Conservation (phyloP, 2,329 filamentous ascomycete genomes). For the Trichophyton simii region DNA sequence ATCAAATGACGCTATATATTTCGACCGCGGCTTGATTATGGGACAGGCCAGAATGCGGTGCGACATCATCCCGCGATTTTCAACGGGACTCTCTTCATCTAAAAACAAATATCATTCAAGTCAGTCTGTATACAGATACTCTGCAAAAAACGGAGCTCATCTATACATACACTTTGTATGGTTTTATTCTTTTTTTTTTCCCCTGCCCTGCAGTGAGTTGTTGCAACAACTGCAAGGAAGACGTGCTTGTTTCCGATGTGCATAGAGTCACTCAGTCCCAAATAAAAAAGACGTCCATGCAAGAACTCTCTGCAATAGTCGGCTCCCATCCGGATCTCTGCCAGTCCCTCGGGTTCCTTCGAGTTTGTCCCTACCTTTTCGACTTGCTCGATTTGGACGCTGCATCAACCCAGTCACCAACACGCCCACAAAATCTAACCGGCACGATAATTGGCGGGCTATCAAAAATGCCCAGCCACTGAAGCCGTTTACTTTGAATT, state of each 20-base stretch:
- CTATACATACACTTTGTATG: background rate
- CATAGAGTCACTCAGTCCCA: background rate
- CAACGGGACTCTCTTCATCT: background rate
- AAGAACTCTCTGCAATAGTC: background rate
- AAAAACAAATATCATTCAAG: background rate
- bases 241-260: background rate
- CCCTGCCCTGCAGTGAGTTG: background rate
- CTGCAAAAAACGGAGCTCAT: background rate
- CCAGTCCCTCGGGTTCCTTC: background rate
- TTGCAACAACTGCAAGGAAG: background rate
- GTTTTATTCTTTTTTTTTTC: background rate
- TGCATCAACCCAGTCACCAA: constrained; percentile 1
- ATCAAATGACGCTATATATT: background rate
- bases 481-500: background rate
- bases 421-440: background rate
- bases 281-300: background rate
- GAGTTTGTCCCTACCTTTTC: background rate
- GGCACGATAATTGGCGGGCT: background rate
- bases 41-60: background rate
- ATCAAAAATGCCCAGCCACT: background rate
- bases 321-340: background rate
- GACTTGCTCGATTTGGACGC: background rate
- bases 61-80: background rate
- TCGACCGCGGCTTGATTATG: background rate
- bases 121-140: background rate